Evolutionary conservation across 2,329 filamentous ascomycete genomes (phyloP).

Genomic region (Penicillium freii): DNA sequence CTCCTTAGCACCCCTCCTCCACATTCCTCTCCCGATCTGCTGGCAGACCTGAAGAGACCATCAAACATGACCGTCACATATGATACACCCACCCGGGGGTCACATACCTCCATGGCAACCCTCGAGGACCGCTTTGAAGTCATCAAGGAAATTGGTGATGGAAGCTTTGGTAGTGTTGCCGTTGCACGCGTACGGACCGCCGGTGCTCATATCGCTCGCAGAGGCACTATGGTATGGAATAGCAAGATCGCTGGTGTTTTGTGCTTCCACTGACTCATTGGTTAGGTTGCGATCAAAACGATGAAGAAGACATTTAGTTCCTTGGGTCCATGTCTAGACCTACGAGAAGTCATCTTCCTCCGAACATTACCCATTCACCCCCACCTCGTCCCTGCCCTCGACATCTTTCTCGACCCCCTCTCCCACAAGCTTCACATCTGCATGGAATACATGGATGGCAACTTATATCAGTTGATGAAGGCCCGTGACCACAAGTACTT

Average conservation of each 20-base stretch:
- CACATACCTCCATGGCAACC: slow-evolving; percentile 51
- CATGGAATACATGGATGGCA: slow-evolving; percentile 99
- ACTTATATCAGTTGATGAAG: slow-evolving; percentile 99
- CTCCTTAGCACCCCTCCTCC: slow-evolving; percentile 1
- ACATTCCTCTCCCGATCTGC: slow-evolving; percentile 37
- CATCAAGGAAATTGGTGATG: slow-evolving; percentile 96
- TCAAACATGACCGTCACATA: slow-evolving; percentile 72
- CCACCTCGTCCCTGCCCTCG: slow-evolving; percentile 93
- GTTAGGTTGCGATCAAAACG: slow-evolving; percentile 94
- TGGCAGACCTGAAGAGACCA: slow-evolving; percentile 38
- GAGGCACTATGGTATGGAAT: slow-evolving; percentile 81
- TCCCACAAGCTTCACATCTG: slow-evolving; percentile 95
- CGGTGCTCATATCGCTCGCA: slow-evolving; percentile 80
- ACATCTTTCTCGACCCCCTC: slow-evolving; percentile 96
- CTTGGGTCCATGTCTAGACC: slow-evolving; percentile 82
- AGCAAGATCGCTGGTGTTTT: slow-evolving; percentile 4
- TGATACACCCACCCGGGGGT: slow-evolving; percentile 69
- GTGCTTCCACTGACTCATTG: slow-evolving; percentile 14
- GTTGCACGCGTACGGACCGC: slow-evolving; percentile 88
- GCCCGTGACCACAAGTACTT: slow-evolving; percentile 91
- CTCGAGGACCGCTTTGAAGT: slow-evolving; percentile 96
- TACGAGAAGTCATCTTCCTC: slow-evolving; percentile 95
- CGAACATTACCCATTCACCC: slow-evolving; percentile 81
- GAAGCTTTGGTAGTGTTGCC: slow-evolving; percentile 94
- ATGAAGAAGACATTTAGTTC: slow-evolving; percentile 99